Percentiles rank a stretch among this genome's conserved stretches.
phyloP scores from a whole-genome alignment of 139 green algal species.

The Edaphochlamys debaryana region DNA sequence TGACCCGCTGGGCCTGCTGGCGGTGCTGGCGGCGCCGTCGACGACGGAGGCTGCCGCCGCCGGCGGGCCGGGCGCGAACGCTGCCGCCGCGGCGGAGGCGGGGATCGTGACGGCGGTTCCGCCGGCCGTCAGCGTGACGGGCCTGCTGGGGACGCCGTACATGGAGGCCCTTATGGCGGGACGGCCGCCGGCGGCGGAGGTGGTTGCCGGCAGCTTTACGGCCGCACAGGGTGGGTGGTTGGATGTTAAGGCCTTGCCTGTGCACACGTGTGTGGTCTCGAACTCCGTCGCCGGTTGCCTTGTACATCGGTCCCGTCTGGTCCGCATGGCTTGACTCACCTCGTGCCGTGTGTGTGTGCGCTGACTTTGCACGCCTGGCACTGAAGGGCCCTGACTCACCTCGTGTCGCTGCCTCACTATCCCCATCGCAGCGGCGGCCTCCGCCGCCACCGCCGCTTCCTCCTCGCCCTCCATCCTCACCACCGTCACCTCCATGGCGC shows the following conservation, averaged over 20 bases:
- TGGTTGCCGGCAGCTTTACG: background rate
- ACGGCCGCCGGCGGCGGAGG: constrained; percentile 5
- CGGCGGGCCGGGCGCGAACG: too few relatives aligned
- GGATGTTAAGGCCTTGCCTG: too few relatives aligned
- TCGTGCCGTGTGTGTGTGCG: too few relatives aligned
- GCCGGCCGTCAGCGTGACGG: background rate
- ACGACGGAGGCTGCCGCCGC: background rate
- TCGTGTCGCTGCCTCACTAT: too few relatives aligned
- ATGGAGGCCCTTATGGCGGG: constrained; percentile 6
- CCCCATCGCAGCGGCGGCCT: too few relatives aligned
- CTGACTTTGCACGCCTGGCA: too few relatives aligned
- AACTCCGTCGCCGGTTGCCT: too few relatives aligned
- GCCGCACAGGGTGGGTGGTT: background rate
- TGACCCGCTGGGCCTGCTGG: constrained; percentile 8
- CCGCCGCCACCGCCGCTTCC: background rate
- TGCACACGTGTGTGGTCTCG: too few relatives aligned
- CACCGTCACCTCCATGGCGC: background rate
- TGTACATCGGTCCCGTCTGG: too few relatives aligned
- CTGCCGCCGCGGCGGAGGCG: background rate
- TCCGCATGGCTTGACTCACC: too few relatives aligned
- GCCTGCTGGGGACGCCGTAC: constrained; percentile 10
- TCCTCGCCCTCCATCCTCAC: background rate
- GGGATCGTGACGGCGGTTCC: constrained; percentile 20
- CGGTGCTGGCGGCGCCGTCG: background rate
- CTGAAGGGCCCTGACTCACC: too few relatives aligned